Conservation (phyloP, 163 green algal genomes). For the Scenedesmus sp. region DNA sequence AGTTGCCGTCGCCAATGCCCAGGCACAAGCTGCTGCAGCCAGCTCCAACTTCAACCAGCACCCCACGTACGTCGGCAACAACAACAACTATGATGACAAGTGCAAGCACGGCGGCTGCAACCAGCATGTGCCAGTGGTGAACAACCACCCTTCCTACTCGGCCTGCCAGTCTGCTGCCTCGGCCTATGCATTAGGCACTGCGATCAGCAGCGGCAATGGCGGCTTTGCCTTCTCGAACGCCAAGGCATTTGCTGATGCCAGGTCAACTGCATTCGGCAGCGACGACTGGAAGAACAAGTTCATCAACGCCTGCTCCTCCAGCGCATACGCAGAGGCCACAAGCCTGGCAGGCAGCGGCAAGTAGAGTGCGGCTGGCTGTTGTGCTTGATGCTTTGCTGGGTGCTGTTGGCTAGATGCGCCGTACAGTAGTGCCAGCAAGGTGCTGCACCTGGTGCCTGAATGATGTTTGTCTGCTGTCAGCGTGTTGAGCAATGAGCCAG, state of each 20-base stretch:
- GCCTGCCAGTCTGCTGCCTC: conserved; percentile 2
- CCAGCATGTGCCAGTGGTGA: too few species aligned
- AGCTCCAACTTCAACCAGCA: neutral
- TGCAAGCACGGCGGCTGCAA: neutral
- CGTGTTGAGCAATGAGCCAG: too few species aligned
- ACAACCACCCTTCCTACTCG: neutral
- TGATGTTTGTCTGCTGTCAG: too few species aligned
- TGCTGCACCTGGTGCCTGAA: too few species aligned
- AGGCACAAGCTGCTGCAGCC: neutral
- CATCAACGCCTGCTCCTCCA: neutral
- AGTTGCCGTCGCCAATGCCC: neutral
- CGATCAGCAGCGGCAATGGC: neutral
- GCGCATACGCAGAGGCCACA: neutral
- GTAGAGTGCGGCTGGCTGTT: neutral
- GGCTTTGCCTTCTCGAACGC: neutral
- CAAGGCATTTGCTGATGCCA: neutral
- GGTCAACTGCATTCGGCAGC: neutral
- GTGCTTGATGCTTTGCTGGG: neutral
- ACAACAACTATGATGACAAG: neutral
- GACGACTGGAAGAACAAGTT: neutral
- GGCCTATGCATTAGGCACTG: neutral
- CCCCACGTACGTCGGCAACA: neutral
- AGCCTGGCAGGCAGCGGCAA: neutral
- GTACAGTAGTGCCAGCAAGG: too few species aligned
- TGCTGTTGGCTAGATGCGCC: too few species aligned